These are phyloP conservation scores for Vicia faba DNA, from an alignment of 306 rosid genomes.

Conservation along the genomic window DNA sequence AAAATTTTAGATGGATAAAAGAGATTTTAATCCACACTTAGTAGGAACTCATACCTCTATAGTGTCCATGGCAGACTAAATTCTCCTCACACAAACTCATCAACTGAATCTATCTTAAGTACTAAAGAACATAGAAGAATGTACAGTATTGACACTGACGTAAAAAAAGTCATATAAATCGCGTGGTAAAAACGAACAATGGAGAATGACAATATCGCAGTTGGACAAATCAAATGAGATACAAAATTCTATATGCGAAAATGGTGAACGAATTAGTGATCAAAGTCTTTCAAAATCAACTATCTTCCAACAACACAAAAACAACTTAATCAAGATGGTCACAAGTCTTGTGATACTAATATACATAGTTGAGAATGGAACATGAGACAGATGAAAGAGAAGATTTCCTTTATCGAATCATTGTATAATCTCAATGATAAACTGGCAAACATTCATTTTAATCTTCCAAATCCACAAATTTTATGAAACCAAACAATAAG, in stretches of 20 bases:
- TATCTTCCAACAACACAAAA: constrained; percentile 43
- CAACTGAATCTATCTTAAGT: constrained; percentile 49
- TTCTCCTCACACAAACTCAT: constrained; percentile 53
- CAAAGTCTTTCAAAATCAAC: constrained; percentile 44
- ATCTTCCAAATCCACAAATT: too few species aligned
- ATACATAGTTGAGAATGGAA: too few species aligned
- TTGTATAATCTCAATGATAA: too few species aligned
- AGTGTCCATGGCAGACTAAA: constrained; percentile 50
- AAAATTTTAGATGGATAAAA: too few species aligned
- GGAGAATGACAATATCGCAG: constrained; percentile 57
- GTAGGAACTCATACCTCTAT: too few species aligned
- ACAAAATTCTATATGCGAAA: constrained; percentile 37
- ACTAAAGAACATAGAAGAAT: constrained; percentile 44
- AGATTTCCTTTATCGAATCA: too few species aligned
- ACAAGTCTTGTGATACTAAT: constrained; percentile 41
- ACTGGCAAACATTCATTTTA: too few species aligned
- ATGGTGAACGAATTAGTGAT: constrained; percentile 33
- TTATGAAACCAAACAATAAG: too few species aligned
- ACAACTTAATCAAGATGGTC: constrained; percentile 41
- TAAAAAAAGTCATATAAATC: constrained; percentile 45
- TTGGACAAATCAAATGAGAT: constrained; percentile 51
- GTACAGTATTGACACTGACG: constrained; percentile 39
- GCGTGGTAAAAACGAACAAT: constrained; percentile 60
- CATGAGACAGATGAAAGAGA: too few species aligned
- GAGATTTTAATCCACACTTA: too few species aligned